Conservation (phyloP, 768 basidiomycete species). For the Suillus americanus region DNA sequence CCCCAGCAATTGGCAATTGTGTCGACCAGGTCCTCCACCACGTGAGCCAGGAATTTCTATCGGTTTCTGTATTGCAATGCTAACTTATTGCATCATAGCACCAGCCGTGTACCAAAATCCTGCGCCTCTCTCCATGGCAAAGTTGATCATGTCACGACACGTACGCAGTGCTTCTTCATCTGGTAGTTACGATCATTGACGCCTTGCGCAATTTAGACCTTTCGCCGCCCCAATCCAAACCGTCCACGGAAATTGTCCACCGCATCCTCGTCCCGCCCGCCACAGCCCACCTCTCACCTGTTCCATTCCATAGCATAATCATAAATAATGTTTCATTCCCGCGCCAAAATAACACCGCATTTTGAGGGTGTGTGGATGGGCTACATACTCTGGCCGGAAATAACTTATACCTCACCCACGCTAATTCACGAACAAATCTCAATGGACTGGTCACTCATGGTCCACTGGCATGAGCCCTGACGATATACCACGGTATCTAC, state of each 20-base stretch:
- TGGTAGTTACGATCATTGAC: slow-evolving; percentile 12
- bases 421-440: slow-evolving; percentile 27
- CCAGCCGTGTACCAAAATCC: slow-evolving; percentile 44
- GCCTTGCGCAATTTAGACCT: slow-evolving; percentile 23
- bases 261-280: slow-evolving; percentile 22
- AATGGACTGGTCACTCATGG: slow-evolving; percentile 15
- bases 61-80: background rate
- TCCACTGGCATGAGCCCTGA: slow-evolving; percentile 22
- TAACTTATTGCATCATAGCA: slow-evolving; percentile 25
- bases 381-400: slow-evolving; percentile 9
- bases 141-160: slow-evolving; percentile 54
- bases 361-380: slow-evolving; percentile 4
- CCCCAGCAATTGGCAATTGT: slow-evolving; percentile 21
- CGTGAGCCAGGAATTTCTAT: slow-evolving; percentile 21
- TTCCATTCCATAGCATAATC: slow-evolving; percentile 34
- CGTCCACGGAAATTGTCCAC: slow-evolving; percentile 24
- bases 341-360: slow-evolving; percentile 17
- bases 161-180: slow-evolving; percentile 29
- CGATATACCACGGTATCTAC: slow-evolving; percentile 23
- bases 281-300: slow-evolving; percentile 34
- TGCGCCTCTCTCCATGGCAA: slow-evolving; percentile 48
- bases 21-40: slow-evolving; percentile 25
- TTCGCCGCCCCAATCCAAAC: slow-evolving; percentile 31
- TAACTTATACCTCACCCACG: slow-evolving; percentile 31
- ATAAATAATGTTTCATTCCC: slow-evolving; percentile 14